Conservation (phyloP, 768 basidiomycete genomes). For the Mycena amicta region DNA sequence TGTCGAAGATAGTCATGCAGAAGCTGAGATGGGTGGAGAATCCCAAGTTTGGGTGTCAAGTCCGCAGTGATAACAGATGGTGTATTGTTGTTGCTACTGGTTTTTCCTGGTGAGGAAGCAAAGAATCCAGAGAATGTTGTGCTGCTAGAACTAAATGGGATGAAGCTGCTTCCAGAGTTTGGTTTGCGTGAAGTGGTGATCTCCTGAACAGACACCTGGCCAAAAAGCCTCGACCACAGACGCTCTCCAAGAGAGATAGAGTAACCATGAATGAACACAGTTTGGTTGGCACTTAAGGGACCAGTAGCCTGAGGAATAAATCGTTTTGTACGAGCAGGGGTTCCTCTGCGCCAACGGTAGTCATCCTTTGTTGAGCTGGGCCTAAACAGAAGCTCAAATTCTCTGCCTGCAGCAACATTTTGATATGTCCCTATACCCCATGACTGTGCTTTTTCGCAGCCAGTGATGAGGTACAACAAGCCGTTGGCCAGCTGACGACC, state of each 20-base stretch:
- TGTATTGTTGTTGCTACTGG: too few relatives aligned
- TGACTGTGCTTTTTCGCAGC: constrained; percentile 16
- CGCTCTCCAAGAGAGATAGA: background rate
- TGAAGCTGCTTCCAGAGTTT: too few relatives aligned
- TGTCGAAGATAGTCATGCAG: too few relatives aligned
- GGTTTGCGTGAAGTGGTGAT: too few relatives aligned
- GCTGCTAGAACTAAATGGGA: too few relatives aligned
- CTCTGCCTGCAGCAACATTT: background rate
- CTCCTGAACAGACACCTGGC: too few relatives aligned
- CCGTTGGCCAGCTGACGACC: constrained; percentile 12
- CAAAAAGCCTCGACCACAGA: too few relatives aligned
- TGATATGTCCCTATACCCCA: constrained; percentile 18
- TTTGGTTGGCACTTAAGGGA: background rate
- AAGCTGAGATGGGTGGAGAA: too few relatives aligned
- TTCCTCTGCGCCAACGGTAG: background rate
- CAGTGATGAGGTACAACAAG: constrained; percentile 22
- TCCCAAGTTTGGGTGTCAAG: too few relatives aligned
- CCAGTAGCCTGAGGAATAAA: background rate
- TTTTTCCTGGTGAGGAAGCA: too few relatives aligned
- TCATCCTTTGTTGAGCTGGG: background rate
- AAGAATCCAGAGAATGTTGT: too few relatives aligned
- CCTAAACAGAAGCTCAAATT: constrained; percentile 2
- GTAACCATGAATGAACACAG: background rate
- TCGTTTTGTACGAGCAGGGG: background rate
- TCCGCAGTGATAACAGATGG: too few relatives aligned